A percentile compares a stretch with the other conserved stretches of the same genome.
Evolutionary conservation across 176 grass and related monocot species (phyloP).

Genomic region (Triticum turgidum): DNA sequence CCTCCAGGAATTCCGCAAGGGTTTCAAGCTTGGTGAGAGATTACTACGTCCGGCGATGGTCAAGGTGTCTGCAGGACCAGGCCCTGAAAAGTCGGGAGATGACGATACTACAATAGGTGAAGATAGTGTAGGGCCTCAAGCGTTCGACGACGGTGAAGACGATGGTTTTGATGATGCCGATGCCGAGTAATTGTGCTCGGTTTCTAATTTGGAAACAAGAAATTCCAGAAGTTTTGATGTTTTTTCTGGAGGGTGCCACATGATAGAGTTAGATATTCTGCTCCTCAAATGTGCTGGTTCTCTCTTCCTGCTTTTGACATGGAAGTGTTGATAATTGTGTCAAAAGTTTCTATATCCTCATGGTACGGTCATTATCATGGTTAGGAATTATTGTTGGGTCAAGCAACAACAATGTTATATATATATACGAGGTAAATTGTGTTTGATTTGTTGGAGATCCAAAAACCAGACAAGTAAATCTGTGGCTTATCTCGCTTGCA

Average conservation of each 20-base stretch:
- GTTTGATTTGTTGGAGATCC: neutral
- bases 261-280: conserved; percentile 39
- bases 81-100: conserved; percentile 50
- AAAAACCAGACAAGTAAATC: neutral
- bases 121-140: conserved; percentile 49
- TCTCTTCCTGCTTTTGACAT: conserved; percentile 27
- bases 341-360: conserved; percentile 7
- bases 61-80: conserved; percentile 87
- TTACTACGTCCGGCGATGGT: conserved; percentile 85
- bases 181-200: conserved; percentile 32
- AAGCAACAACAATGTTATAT: neutral
- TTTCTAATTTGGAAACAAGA: conserved; percentile 17
- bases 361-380: neutral
- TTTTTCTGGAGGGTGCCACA: conserved; percentile 38
- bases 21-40: conserved; percentile 89
- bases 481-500: neutral
- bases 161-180: conserved; percentile 32
- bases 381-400: conserved; percentile 20
- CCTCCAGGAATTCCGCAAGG: conserved; percentile 92
- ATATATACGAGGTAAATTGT: neutral
- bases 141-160: conserved; percentile 22
- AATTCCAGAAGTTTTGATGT: conserved; percentile 52
- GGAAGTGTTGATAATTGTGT: conserved; percentile 28
- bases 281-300: conserved; percentile 6
- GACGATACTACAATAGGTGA: conserved; percentile 36